These are phyloP conservation scores for Phlegmacium glaucopus DNA, from an alignment of 768 basidiomycete genomes.

Conservation along the genomic window DNA sequence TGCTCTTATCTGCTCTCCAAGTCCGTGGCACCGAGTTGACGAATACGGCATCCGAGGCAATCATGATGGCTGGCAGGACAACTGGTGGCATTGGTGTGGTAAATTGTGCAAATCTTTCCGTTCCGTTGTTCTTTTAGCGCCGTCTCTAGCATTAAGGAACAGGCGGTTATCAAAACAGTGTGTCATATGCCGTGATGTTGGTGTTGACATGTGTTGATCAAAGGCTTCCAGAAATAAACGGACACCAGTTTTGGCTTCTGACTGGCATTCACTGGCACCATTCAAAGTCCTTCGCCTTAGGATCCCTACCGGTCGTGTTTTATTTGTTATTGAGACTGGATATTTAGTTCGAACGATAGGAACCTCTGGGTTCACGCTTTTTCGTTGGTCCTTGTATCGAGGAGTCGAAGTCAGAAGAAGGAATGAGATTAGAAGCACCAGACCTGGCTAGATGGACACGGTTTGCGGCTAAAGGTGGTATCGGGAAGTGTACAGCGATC, in stretches of 20 bases:
- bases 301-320: background rate
- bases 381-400: background rate
- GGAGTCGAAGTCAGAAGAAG: background rate
- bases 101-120: too few relatives aligned
- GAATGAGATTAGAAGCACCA: conserved; percentile 57
- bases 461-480: conserved; percentile 83
- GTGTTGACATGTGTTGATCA: background rate
- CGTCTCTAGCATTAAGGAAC: too few relatives aligned
- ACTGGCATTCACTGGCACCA: background rate
- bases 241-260: background rate
- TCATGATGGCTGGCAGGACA: too few relatives aligned
- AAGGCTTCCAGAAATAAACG: background rate
- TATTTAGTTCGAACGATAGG: background rate
- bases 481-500: conserved; percentile 72
- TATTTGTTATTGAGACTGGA: background rate
- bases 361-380: background rate
- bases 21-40: too few relatives aligned
- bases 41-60: too few relatives aligned
- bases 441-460: conserved; percentile 80
- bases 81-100: too few relatives aligned
- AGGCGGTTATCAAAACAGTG: too few relatives aligned
- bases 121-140: too few relatives aligned
- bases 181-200: too few relatives aligned
- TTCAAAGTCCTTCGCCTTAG: background rate
- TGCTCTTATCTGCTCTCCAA: too few relatives aligned